A percentile compares a stretch with the other conserved stretches of the same genome.
Evolutionary conservation across 495 filamentous ascomycete species (phyloP).

Genomic region (Podospora fimiseda): DNA sequence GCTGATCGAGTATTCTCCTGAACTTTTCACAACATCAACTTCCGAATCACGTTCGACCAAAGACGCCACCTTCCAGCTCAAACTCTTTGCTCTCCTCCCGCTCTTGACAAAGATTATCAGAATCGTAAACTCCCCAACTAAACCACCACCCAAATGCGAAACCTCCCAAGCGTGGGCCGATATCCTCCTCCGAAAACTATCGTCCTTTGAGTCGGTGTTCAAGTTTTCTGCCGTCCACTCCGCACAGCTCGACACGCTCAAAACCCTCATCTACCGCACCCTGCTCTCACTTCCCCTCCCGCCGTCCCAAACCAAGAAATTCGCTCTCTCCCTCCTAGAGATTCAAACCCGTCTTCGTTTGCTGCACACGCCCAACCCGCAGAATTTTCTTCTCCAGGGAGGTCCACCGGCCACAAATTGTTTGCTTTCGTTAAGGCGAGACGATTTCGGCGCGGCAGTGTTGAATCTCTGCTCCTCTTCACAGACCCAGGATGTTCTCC

Average conservation of each 20-base stretch:
- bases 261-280: slow-evolving; percentile 17
- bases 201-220: slow-evolving; percentile 11
- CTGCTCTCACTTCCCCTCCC: slow-evolving; percentile 17
- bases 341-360: slow-evolving; percentile 7
- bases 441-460: slow-evolving; percentile 23
- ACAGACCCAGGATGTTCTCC: background rate
- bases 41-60: slow-evolving; percentile 8
- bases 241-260: slow-evolving; percentile 16
- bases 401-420: slow-evolving; percentile 3
- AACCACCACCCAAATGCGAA: slow-evolving; percentile 8
- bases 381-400: background rate
- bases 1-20: slow-evolving; percentile 15
- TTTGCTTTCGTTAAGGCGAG: slow-evolving; percentile 20
- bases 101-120: slow-evolving; percentile 13
- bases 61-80: slow-evolving; percentile 21
- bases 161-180: slow-evolving; percentile 11
- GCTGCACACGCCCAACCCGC: background rate
- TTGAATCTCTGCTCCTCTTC: too few relatives aligned
- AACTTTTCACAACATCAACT: too few relatives aligned
- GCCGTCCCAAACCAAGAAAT: slow-evolving; percentile 2
- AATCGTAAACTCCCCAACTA: slow-evolving; percentile 17
- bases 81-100: slow-evolving; percentile 14
- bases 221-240: background rate
- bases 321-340: slow-evolving; percentile 13
- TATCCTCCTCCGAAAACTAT: slow-evolving; percentile 14